A percentile compares a stretch with the other conserved stretches of the same genome.
Conservation (phyloP, 2,329 filamentous ascomycete genomes). For the Juglanconis sp. region DNA sequence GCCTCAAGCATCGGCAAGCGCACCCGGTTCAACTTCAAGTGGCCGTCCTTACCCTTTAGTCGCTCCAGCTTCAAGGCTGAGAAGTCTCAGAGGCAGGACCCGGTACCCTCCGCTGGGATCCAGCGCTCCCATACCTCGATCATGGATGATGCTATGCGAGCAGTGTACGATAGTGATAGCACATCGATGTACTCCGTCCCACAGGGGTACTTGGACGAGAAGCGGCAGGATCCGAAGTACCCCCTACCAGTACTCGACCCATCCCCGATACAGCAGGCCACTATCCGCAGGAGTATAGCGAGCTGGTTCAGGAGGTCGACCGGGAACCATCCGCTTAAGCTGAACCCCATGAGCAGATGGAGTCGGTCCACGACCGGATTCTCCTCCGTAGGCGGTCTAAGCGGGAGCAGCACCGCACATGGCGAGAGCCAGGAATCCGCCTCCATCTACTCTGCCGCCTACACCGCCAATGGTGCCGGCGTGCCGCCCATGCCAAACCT, state of each 20-base stretch:
- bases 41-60: neutral
- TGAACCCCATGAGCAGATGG: slow-evolving; percentile 2
- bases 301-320: slow-evolving; percentile 15
- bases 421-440: neutral
- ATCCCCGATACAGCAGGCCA: slow-evolving; percentile 5
- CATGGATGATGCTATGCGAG: slow-evolving; percentile 4
- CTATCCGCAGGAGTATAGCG: slow-evolving; percentile 9
- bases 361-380: neutral
- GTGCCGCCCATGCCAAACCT: slow-evolving; percentile 8
- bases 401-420: neutral
- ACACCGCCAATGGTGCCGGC: neutral
- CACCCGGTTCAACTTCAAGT: neutral
- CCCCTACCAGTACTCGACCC: slow-evolving; percentile 5
- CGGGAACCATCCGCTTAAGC: slow-evolving; percentile 9
- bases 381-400: neutral
- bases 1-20: neutral
- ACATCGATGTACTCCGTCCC: neutral
- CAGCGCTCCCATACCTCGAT: slow-evolving; percentile 2
- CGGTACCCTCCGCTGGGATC: neutral
- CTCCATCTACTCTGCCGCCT: neutral
- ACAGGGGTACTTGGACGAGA: slow-evolving; percentile 14
- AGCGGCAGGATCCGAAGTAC: slow-evolving; percentile 4
- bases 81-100: neutral
- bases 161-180: slow-evolving; percentile 1
- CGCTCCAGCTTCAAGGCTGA: neutral